Evolutionary conservation across 2,329 filamentous ascomycete genomes (phyloP).

Genomic region (Aureobasidium sp.): DNA sequence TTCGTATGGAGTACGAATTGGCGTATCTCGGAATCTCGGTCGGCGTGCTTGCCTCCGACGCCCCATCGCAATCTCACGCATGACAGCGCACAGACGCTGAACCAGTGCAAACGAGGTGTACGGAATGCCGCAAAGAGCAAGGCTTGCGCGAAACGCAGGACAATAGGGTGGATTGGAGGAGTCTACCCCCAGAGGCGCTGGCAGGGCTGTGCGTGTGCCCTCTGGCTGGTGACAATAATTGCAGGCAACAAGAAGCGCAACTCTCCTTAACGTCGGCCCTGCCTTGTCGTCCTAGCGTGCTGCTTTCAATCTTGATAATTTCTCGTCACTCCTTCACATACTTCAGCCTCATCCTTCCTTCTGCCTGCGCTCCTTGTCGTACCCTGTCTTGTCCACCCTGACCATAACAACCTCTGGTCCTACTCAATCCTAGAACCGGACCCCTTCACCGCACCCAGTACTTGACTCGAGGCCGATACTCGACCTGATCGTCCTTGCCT

Average conservation of each 20-base stretch:
- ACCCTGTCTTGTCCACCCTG: background rate
- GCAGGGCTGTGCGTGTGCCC: background rate
- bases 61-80: background rate
- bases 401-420: background rate
- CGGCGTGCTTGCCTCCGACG: background rate
- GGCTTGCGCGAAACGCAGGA: background rate
- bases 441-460: background rate
- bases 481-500: constrained; percentile 3
- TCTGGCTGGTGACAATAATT: background rate
- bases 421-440: background rate
- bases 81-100: background rate
- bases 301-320: background rate
- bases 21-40: background rate
- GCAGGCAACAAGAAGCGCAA: constrained; percentile 6
- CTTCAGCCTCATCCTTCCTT: constrained; percentile 2
- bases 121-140: background rate
- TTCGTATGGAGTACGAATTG: background rate
- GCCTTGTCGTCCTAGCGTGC: background rate
- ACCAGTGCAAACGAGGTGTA: background rate
- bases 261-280: constrained; percentile 7
- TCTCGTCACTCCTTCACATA: constrained; percentile 5
- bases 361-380: background rate
- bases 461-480: constrained; percentile 2
- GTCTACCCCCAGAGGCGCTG: background rate
- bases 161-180: background rate